These are phyloP conservation scores for Plantago lanceolata DNA, from an alignment of 305 asterid genomes.

Conservation along the genomic window DNA sequence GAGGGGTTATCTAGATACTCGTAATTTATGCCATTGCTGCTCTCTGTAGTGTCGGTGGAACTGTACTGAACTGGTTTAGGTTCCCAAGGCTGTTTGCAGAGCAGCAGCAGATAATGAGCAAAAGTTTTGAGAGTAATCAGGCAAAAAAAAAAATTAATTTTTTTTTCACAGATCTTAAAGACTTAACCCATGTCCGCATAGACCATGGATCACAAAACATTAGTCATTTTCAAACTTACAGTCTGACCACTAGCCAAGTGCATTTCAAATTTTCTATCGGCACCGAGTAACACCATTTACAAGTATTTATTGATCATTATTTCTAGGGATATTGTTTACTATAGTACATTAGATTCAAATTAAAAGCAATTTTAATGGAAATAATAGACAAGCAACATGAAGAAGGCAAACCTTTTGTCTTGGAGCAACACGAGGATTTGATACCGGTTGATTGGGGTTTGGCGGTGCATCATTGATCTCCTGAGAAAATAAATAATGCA, in stretches of 20 bases:
- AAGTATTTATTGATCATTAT: too few relatives aligned
- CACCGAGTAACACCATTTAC: too few relatives aligned
- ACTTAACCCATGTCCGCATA: not conserved
- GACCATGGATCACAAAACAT: not conserved
- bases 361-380: constrained; percentile 5
- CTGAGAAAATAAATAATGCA: constrained; percentile 37
- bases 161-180: not conserved
- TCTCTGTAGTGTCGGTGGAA: constrained; percentile 47
- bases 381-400: constrained; percentile 9
- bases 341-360: not conserved
- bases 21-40: constrained; percentile 29
- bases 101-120: not conserved
- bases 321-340: not conserved
- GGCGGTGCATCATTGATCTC: constrained; percentile 93
- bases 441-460: constrained; percentile 79
- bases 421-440: constrained; percentile 64
- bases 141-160: not conserved
- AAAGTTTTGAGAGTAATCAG: not conserved
- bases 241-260: not conserved
- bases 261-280: too few relatives aligned
- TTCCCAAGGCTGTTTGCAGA: constrained; percentile 84
- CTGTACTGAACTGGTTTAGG: constrained; percentile 43
- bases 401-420: constrained; percentile 61
- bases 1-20: constrained; percentile 37
- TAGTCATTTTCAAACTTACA: not conserved